Base-by-base conservation (phyloP, 345 rosid species). In the Lepidium sativum region DNA sequence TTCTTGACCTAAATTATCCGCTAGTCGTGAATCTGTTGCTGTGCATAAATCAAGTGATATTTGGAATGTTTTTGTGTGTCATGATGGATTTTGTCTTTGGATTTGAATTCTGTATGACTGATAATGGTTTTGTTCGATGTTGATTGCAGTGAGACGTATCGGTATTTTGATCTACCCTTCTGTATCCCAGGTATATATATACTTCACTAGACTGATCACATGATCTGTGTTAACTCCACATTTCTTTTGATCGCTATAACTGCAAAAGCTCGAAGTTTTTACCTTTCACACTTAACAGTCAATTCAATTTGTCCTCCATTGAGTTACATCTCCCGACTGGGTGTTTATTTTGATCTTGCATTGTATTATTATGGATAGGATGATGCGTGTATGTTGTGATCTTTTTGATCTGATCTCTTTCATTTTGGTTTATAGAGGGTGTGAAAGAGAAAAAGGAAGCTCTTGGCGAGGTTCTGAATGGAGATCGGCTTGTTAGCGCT, bases 381-480 rank as follows among this genome's bases (percentile, higher is more conserved):
- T 4, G 27, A 32, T 8, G 65, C 18, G 9, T 61, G 32, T 29
- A 1, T 52, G 51, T 20, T 15, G 13, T 40, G 14, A 34, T 55
- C 3, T 42, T 1, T n/a, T 25, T 27, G 9, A 15, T 33, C 9
- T 53, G 59, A 54, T 12, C 31, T 6, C 49, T 16, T 70, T 57
- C 21, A 0, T 11, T 68, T 53, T 45, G 20, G n/a, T 23, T 29
- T 7, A 5, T 15, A 54, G 92, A 78, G 73, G 78, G 71, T 38
- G 61, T 67, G 65, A 87, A 86, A 65, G 97, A 90, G 75, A 90
- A 90, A 78, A 82, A 76, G 75, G 92, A 90, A 84, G 97, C 97
- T 53, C 86, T 90, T 58, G 97, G 97, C 4, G 97, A 90, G 75
- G 87, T 87, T 31, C 48, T 90, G 71, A 90, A 90, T 72, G 96